Evolutionary conservation across 2,329 filamentous ascomycete species (phyloP), one percentile per base, ranked within the genome.

Genomic region (Apiospora phragmitis): DNA sequence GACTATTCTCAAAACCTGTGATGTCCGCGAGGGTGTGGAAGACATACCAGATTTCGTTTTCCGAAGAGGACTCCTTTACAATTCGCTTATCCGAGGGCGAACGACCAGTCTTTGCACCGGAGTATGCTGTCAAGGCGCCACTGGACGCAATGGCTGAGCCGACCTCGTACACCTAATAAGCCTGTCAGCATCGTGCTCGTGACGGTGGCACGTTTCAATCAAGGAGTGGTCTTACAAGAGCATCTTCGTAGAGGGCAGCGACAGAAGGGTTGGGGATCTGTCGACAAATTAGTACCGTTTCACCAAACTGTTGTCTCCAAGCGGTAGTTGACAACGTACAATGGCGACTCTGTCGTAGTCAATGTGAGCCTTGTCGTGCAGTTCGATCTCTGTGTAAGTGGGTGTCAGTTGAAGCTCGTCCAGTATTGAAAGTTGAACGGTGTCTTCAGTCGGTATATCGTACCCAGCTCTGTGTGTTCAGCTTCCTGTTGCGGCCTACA

Each of bases 301-400:
- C 68, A 70, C 67, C 18, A 9, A 8, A 47, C 21, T 2, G 6
- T 42, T 16, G 4, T 26, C 12, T n/a, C 12, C 55, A 38, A n/a
- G 26, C 26, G 18, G 55, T 5, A 38, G 55, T 12, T n/a, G 55
- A n/a, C 3, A n/a, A 82, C 93, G 83, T 89, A 97, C 95, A 88
- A 99, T 99, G 74, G 96, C 94, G 80, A 99, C 96, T 81, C 94
- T 93, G 85, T 98, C 93, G 83, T 98, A 99, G 89, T 99, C 96
- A 81, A 99, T 99, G 89, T 99, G 95, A 76, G 96, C 96, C 81
- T 92, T 94, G 85, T 98, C 94, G 84, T 98, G 95, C 73, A 99
- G 93, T 83, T 97, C 94, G 86, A 98, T 94, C 86, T 99, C 88
- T 85, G 75, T 69, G 70, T 49, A 67, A 71, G 75, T 72, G 71